Evolutionary conservation across 2,329 filamentous ascomycete species (phyloP).

Genomic region (Chrysoporthe puriensis): DNA sequence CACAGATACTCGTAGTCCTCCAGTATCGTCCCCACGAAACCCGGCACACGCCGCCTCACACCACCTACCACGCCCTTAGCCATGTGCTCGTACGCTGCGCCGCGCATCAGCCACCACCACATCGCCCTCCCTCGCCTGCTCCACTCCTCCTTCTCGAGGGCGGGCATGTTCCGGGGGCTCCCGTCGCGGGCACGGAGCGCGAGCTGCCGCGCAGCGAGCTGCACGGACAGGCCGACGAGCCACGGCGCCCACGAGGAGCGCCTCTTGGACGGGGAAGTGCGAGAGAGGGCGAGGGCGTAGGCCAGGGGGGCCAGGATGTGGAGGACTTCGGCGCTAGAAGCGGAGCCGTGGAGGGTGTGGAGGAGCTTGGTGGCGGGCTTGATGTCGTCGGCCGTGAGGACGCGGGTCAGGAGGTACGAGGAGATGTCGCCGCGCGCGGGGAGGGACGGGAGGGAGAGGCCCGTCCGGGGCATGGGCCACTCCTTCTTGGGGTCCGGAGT

Average conservation of each 20-base stretch:
- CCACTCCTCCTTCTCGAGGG: conserved; percentile 88
- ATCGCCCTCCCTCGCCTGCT: conserved; percentile 85
- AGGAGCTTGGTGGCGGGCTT: conserved; percentile 86
- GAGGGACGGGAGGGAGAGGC: conserved; percentile 79
- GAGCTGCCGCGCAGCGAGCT: conserved; percentile 87
- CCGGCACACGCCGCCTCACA: conserved; percentile 76
- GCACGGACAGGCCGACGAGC: conserved; percentile 82
- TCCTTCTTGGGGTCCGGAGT: conserved; percentile 49
- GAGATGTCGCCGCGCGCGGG: conserved; percentile 83
- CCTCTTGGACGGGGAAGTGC: conserved; percentile 48
- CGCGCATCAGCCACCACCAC: conserved; percentile 95
- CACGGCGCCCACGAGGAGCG: conserved; percentile 87
- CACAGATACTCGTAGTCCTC: conserved; percentile 98
- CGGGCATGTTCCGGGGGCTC: conserved; percentile 63
- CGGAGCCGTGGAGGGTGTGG: conserved; percentile 75
- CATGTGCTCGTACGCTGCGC: conserved; percentile 94
- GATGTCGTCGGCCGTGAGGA: conserved; percentile 94
- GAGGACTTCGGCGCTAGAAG: conserved; percentile 82
- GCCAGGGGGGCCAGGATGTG: conserved; percentile 88
- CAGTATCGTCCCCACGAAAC: conserved; percentile 81
- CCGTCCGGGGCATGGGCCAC: conserved; percentile 95
- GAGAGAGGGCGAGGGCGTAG: conserved; percentile 82
- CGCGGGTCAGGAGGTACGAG: conserved; percentile 83
- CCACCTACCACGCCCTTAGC: conserved; percentile 75
- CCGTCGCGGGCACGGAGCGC: conserved; percentile 19